phyloP scores from a whole-genome alignment of 2,329 filamentous ascomycete genomes.

The Fusarium irregulare region DNA sequence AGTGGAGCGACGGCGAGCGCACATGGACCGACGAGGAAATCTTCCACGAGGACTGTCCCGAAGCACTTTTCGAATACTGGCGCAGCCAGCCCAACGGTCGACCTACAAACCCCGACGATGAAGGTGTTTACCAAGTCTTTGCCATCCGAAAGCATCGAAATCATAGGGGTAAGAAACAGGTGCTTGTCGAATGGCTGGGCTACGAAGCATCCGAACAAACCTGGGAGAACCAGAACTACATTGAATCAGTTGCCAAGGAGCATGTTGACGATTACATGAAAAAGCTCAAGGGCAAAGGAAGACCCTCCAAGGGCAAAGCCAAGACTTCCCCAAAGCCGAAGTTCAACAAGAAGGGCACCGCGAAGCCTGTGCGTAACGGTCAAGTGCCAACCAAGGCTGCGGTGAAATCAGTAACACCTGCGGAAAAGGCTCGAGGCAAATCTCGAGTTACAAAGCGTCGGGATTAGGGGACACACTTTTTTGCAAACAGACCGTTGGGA shows the following conservation, averaged over 20 bases:
- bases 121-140: constrained; percentile 49
- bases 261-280: constrained; percentile 46
- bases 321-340: not conserved
- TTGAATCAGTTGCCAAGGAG: constrained; percentile 46
- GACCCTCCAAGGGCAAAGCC: not conserved
- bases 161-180: constrained; percentile 41
- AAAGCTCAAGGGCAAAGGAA: not conserved
- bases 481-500: not conserved
- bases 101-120: constrained; percentile 48
- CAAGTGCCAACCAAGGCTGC: not conserved
- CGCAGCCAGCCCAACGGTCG: constrained; percentile 44
- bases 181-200: constrained; percentile 54
- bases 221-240: constrained; percentile 46
- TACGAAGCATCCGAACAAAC: constrained; percentile 46
- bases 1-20: constrained; percentile 47
- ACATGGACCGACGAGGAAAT: constrained; percentile 52
- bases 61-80: constrained; percentile 51
- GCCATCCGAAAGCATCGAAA: constrained; percentile 49
- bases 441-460: constrained; percentile 1
- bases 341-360: not conserved
- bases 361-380: not conserved
- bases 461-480: not conserved
- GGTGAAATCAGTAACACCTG: not conserved
- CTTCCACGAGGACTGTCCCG: constrained; percentile 50
- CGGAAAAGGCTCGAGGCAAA: constrained; percentile 1